Percentiles rank a stretch among this genome's conserved stretches.
Evolutionary conservation across 179 eudicot species (phyloP).

Genomic region (Beta macrorhiza): DNA sequence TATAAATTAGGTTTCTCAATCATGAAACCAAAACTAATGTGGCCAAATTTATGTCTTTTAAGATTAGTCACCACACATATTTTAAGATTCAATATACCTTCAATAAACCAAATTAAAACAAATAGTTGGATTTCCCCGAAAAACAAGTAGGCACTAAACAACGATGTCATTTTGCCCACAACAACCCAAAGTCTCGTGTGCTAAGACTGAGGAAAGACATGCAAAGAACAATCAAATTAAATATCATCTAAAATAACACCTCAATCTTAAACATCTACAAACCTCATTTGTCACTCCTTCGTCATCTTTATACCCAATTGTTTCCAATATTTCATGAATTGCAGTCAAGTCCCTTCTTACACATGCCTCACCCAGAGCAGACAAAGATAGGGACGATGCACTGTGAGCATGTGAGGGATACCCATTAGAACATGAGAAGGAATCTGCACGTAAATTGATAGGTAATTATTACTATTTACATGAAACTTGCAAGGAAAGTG

Average conservation of each 20-base stretch:
- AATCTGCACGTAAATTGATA: slow-evolving; percentile 38
- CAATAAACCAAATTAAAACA: neutral
- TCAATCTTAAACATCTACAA: slow-evolving; percentile 16
- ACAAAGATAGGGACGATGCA: slow-evolving; percentile 40
- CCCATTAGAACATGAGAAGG: slow-evolving; percentile 60
- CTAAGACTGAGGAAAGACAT: neutral
- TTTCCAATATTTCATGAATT: slow-evolving; percentile 72
- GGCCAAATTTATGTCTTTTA: too few species aligned
- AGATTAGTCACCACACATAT: neutral
- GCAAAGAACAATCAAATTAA: neutral
- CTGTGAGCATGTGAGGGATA: slow-evolving; percentile 29
- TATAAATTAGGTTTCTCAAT: too few species aligned
- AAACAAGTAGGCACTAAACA: neutral
- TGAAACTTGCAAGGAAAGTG: neutral
- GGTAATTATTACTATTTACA: neutral
- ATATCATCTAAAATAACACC: neutral
- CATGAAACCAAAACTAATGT: too few species aligned
- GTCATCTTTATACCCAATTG: slow-evolving; percentile 75
- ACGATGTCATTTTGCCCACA: neutral
- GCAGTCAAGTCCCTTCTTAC: slow-evolving; percentile 62
- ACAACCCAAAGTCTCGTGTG: neutral
- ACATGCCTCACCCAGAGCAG: slow-evolving; percentile 58
- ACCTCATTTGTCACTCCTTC: slow-evolving; percentile 98
- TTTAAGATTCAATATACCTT: neutral
- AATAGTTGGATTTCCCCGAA: neutral